Evolutionary conservation across 352 stramenopile genomes (phyloP).

Genomic region (Phytophthora cryptogea): DNA sequence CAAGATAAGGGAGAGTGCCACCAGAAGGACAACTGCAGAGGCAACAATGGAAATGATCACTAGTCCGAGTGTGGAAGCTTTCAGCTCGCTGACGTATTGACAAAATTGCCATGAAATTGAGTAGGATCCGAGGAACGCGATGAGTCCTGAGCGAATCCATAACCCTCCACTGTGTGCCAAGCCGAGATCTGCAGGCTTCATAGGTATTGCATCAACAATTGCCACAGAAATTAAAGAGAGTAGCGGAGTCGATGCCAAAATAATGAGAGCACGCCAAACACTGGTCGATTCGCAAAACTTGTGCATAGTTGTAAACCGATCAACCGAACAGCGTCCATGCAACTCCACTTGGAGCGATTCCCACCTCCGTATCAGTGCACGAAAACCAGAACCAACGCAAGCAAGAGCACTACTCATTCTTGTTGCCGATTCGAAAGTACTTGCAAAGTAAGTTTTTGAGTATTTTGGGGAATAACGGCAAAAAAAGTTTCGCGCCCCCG

Average conservation of each 20-base stretch:
- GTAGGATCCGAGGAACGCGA: conserved; percentile 7
- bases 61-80: conserved; percentile 4
- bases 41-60: conserved; percentile 5
- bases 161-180: conserved; percentile 9
- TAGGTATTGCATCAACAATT: conserved; percentile 12
- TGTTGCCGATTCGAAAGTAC: too few relatives aligned
- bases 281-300: conserved; percentile 13
- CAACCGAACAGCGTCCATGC: conserved; percentile 20
- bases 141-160: conserved; percentile 11
- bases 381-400: conserved; percentile 6
- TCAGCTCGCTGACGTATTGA: conserved; percentile 16
- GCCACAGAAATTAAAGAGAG: conserved; percentile 12
- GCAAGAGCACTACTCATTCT: background rate
- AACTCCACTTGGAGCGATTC: conserved; percentile 29
- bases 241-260: conserved; percentile 7
- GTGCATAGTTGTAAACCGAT: conserved; percentile 11
- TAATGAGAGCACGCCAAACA: conserved; percentile 1
- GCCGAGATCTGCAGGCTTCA: conserved; percentile 18
- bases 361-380: conserved; percentile 16
- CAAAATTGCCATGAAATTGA: conserved; percentile 14
- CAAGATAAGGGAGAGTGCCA: conserved; percentile 7
- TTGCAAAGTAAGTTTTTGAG: too few relatives aligned
- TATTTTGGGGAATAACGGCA: too few relatives aligned
- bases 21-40: conserved; percentile 1
- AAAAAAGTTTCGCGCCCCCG: too few relatives aligned